phyloP scores from a whole-genome alignment of 805 yeast genomes.

The Yamadazyma kitorensis region DNA sequence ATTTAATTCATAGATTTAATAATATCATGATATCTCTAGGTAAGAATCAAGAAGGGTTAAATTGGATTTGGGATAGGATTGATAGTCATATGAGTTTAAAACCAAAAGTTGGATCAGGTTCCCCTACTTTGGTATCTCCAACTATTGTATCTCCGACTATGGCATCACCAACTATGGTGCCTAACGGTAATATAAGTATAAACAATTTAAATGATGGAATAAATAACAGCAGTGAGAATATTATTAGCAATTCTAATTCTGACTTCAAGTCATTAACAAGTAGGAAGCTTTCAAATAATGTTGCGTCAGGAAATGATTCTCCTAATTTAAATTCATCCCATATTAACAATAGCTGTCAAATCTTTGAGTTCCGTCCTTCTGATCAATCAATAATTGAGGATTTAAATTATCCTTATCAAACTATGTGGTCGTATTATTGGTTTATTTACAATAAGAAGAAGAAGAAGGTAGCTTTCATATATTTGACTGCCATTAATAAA shows the following conservation, averaged over 20 bases:
- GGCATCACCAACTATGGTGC: too few species aligned
- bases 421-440: slow-evolving; percentile 80
- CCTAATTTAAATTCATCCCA: slow-evolving; percentile 9
- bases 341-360: slow-evolving; percentile 47
- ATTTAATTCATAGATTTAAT: slow-evolving; percentile 65
- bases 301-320: slow-evolving; percentile 18
- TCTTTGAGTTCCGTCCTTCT: slow-evolving; percentile 61
- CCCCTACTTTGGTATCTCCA: slow-evolving; percentile 25
- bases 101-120: too few species aligned
- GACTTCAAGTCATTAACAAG: background rate
- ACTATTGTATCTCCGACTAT: slow-evolving; percentile 15
- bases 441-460: slow-evolving; percentile 87
- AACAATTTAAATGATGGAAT: too few species aligned
- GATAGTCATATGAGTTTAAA: slow-evolving; percentile 75
- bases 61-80: slow-evolving; percentile 87
- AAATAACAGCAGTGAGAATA: too few species aligned
- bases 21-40: slow-evolving; percentile 61
- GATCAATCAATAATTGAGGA: slow-evolving; percentile 65
- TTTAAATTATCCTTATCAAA: slow-evolving; percentile 42
- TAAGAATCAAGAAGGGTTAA: slow-evolving; percentile 37
- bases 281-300: slow-evolving; percentile 7
- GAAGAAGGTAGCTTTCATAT: slow-evolving; percentile 86
- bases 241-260: too few species aligned
- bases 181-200: too few species aligned
- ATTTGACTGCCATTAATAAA: slow-evolving; percentile 53